These are phyloP conservation scores for Eucalyptus curtisii DNA, from an alignment of 345 rosid genomes.

Conservation along the genomic window DNA sequence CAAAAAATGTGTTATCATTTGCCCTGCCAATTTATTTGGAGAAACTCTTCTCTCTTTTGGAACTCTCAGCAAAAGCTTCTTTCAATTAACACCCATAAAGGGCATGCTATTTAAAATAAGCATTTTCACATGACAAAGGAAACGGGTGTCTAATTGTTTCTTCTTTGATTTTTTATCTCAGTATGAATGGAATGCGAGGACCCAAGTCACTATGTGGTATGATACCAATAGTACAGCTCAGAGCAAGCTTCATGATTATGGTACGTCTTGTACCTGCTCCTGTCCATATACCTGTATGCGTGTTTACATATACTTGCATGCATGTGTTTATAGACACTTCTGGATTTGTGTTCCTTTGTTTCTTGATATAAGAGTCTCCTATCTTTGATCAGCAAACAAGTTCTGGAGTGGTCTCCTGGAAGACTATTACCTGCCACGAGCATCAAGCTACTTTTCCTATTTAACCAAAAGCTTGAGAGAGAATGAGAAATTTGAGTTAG, in stretches of 20 bases:
- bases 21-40: neutral
- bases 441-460: slow-evolving; percentile 33
- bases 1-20: neutral
- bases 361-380: neutral
- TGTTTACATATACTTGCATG: neutral
- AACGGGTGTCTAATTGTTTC: neutral
- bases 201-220: slow-evolving; percentile 97
- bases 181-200: slow-evolving; percentile 93
- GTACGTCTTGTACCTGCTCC: slow-evolving; percentile 9
- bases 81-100: neutral
- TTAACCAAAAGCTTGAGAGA: slow-evolving; percentile 41
- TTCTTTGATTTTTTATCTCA: slow-evolving; percentile 4
- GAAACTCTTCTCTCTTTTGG: neutral
- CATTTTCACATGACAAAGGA: neutral
- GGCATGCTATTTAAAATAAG: neutral
- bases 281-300: neutral
- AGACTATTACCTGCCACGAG: slow-evolving; percentile 68
- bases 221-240: slow-evolving; percentile 51
- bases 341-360: neutral
- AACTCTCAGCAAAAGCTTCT: neutral
- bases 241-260: slow-evolving; percentile 93
- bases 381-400: slow-evolving; percentile 53
- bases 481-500: slow-evolving; percentile 32
- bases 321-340: neutral
- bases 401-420: slow-evolving; percentile 78